A percentile compares a stretch with the other conserved stretches of the same genome.
These are phyloP conservation scores for Paxillus involutus DNA, from an alignment of 768 basidiomycete species.

Conservation along the genomic window DNA sequence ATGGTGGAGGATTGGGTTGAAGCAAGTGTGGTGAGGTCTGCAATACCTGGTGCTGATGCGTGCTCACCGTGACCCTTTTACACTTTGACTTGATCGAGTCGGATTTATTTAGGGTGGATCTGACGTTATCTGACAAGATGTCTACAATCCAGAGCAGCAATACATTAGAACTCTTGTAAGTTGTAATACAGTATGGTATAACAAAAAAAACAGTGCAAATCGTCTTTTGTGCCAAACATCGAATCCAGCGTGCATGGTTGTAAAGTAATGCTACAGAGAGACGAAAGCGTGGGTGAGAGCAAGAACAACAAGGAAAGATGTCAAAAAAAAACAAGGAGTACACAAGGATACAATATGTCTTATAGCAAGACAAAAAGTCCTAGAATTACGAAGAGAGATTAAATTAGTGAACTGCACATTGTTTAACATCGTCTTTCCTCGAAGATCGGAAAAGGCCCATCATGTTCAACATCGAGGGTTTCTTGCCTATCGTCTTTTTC, in stretches of 20 bases:
- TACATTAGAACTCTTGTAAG: too few relatives aligned
- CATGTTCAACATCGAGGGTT: conserved; percentile 25
- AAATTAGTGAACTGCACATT: neutral
- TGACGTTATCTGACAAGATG: neutral
- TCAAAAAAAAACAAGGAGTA: too few relatives aligned
- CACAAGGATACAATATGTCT: neutral
- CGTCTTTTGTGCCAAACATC: neutral
- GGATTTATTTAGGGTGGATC: too few relatives aligned
- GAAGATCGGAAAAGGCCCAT: conserved; percentile 32
- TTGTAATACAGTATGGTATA: neutral
- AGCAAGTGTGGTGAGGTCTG: neutral
- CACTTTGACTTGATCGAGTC: too few relatives aligned
- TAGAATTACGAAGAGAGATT: neutral
- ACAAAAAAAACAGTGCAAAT: neutral
- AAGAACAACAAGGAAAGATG: neutral
- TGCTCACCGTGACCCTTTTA: too few relatives aligned
- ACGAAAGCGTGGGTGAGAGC: neutral
- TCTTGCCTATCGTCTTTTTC: conserved; percentile 20
- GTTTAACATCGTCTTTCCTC: conserved; percentile 15
- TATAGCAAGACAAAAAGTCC: neutral
- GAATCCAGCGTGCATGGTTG: neutral
- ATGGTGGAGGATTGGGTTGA: neutral
- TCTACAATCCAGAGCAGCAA: too few relatives aligned
- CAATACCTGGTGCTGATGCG: too few relatives aligned
- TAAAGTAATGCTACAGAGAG: neutral